Evolutionary conservation across 352 stramenopile genomes (phyloP), one percentile per base, ranked within the genome.

Genomic region (Peronospora belbahrii): DNA sequence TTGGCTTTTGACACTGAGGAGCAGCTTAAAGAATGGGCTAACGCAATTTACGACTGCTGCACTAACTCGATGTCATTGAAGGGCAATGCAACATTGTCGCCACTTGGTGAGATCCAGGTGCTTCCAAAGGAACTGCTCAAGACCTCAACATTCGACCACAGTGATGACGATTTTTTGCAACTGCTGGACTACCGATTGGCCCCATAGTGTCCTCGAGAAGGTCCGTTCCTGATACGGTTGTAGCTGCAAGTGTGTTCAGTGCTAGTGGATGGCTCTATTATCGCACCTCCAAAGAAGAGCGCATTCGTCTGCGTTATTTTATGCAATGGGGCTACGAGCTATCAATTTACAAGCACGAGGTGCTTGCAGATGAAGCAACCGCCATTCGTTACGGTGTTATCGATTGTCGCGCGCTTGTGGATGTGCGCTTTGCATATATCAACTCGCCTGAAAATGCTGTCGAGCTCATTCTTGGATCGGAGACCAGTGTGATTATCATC

Each of bases 321-420:
- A 81, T 94, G 25, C 80, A 89, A 41, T 90, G 77, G 76, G 83
- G 83, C 6, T 88, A 85, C 48, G 83, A 94, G 38, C 59, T 94
- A 7, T 90, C 83, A 5, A 94, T 94, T 52, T 94, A 90, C 63
- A 94, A 94, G 63, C 83, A 94, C 59, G 80, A 92, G 44, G 62
- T 94, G 4, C 49, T 88, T 7, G 65, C 74, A 17, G 78, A 94
- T 31, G 83, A 94, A 46, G 65, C 69, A 3, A 74, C 58, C 13
- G 71, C 82, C 2, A 94, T 94, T 56, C 82, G 82, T 0, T 91
- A 94, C 45, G 82, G 82, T 42, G 82, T 94, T 3, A 88, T 94
- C 18, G 82, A 94, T 52, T 90, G 80, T 14, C 79, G 82, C 5
- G 79, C 79, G 19, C 59, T 94, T 3, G 65, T 87, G 6, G 82